Conservation (phyloP, 768 basidiomycete genomes). For the Coprinellus aureogranulatus region DNA sequence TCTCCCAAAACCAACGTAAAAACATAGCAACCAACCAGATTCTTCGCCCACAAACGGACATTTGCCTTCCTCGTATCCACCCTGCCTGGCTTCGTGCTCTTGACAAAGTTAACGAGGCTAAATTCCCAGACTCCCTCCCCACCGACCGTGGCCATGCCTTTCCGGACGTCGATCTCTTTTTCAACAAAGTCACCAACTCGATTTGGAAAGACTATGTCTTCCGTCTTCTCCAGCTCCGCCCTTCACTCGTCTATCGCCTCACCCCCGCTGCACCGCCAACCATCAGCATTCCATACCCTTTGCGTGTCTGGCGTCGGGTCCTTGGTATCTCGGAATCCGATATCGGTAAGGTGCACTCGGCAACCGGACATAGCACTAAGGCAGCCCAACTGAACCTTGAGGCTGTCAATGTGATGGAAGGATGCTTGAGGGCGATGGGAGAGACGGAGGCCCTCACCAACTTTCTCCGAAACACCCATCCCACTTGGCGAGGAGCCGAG, state of each 20-base stretch:
- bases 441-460: too few species aligned
- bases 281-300: background rate
- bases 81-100: background rate
- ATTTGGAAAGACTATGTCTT: too few species aligned
- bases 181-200: background rate
- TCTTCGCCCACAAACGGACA: background rate
- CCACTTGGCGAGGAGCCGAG: too few species aligned
- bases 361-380: too few species aligned
- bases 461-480: too few species aligned
- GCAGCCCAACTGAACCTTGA: too few species aligned
- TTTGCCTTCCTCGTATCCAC: background rate
- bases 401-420: too few species aligned
- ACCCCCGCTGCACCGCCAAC: background rate
- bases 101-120: background rate
- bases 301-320: background rate
- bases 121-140: background rate
- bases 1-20: background rate
- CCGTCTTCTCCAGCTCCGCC: too few species aligned
- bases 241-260: too few species aligned
- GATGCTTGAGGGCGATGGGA: too few species aligned
- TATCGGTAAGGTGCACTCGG: too few species aligned
- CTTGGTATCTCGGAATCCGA: background rate
- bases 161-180: background rate
- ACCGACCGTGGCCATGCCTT: background rate
- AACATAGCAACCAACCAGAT: background rate